Evolutionary conservation across 1,139 yeast genomes (phyloP).

Genomic region (Candida sp.): DNA sequence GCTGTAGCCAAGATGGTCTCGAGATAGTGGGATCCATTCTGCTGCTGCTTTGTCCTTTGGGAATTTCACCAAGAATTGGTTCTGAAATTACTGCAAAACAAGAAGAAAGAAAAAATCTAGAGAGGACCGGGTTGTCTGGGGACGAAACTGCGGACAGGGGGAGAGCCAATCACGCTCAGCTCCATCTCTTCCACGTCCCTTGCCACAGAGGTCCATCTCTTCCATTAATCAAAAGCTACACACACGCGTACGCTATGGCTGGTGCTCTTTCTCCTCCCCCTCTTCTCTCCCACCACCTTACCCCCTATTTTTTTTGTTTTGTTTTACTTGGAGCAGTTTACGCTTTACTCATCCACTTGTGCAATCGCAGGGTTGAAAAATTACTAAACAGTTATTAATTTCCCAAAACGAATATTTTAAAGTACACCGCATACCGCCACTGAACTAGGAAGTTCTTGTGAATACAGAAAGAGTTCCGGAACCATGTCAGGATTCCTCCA

Average conservation of each 20-base stretch:
- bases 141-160: not conserved
- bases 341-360: not conserved
- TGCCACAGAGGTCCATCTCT: not conserved
- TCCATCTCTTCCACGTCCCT: too few species aligned
- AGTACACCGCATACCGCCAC: not conserved
- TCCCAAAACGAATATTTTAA: not conserved
- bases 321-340: too few species aligned
- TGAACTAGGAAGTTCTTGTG: not conserved
- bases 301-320: not conserved
- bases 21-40: not conserved
- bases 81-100: constrained; percentile 1
- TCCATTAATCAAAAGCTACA: not conserved
- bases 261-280: not conserved
- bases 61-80: not conserved
- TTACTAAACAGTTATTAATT: constrained; percentile 2
- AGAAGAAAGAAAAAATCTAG: not conserved
- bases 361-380: not conserved
- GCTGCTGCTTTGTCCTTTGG: not conserved
- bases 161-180: too few species aligned
- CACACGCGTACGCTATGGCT: not conserved
- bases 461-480: not conserved
- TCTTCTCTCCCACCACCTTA: not conserved
- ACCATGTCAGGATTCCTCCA: too few species aligned
- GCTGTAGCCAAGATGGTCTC: not conserved
- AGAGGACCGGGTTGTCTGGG: not conserved